phyloP scores from a whole-genome alignment of 176 grass and related monocot species.

The Avena eriantha region DNA sequence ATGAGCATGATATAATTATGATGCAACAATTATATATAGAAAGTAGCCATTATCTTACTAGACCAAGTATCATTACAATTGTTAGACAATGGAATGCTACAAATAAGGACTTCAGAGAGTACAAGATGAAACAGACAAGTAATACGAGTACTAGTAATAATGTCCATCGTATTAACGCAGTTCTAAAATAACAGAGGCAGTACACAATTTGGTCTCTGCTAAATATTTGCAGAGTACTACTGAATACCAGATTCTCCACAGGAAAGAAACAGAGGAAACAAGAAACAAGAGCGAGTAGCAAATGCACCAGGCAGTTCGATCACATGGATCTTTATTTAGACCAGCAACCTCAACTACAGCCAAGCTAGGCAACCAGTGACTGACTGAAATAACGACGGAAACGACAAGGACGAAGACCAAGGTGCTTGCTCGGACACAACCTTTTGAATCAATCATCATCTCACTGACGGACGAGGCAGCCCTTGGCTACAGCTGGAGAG shows the following conservation, averaged over 20 bases:
- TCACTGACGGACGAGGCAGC: slow-evolving; percentile 84
- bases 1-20: too few species aligned
- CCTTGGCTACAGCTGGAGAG: slow-evolving; percentile 58
- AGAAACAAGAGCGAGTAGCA: slow-evolving; percentile 40
- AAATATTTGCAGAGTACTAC: slow-evolving; percentile 52
- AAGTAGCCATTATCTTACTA: too few species aligned
- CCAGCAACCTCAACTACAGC: slow-evolving; percentile 30
- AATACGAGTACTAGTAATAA: too few species aligned
- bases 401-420: not conserved
- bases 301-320: slow-evolving; percentile 37
- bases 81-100: too few species aligned
- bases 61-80: too few species aligned
- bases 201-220: slow-evolving; percentile 36
- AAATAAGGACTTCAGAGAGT: too few species aligned
- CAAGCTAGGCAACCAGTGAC: slow-evolving; percentile 29
- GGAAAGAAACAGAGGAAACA: slow-evolving; percentile 3
- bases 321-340: slow-evolving; percentile 46
- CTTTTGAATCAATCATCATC: not conserved
- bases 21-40: too few species aligned
- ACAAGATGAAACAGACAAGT: too few species aligned
- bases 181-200: slow-evolving; percentile 18
- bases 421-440: not conserved
- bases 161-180: slow-evolving; percentile 35
- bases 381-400: not conserved
- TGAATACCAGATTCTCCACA: slow-evolving; percentile 18